Conservation (phyloP, 768 basidiomycete genomes). For the Phylloporus rhodoxanthus region DNA sequence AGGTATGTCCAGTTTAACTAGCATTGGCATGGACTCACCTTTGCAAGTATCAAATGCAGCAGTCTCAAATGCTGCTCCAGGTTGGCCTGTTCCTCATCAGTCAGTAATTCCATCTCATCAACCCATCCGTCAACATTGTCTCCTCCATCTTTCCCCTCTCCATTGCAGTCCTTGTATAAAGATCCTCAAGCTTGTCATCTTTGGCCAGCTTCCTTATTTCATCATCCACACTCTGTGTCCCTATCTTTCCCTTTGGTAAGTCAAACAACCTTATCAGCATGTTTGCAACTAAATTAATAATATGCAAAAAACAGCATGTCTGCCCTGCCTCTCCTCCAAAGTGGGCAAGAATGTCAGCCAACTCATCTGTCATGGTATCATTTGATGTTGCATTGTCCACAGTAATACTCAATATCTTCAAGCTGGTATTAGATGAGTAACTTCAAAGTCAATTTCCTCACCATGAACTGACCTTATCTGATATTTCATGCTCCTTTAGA, state of each 20-base stretch:
- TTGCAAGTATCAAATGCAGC: not conserved
- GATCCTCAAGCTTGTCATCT: too few species aligned
- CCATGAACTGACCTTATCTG: not conserved
- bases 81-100: not conserved
- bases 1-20: not conserved
- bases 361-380: not conserved
- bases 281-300: not conserved
- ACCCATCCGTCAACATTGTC: not conserved
- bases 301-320: not conserved
- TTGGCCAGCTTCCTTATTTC: too few species aligned
- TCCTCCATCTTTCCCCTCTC: not conserved
- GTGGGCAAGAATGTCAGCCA: not conserved
- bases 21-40: not conserved
- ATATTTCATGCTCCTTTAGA: not conserved
- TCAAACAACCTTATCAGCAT: not conserved
- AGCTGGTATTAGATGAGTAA: not conserved
- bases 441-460: not conserved
- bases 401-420: conserved; percentile 1
- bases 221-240: not conserved
- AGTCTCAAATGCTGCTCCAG: not conserved
- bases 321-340: not conserved
- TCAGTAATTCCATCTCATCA: not conserved
- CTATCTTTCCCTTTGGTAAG: not conserved
- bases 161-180: not conserved
- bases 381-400: not conserved